Conservation (phyloP, 139 green algal species). For the Coelastrella sp. region DNA sequence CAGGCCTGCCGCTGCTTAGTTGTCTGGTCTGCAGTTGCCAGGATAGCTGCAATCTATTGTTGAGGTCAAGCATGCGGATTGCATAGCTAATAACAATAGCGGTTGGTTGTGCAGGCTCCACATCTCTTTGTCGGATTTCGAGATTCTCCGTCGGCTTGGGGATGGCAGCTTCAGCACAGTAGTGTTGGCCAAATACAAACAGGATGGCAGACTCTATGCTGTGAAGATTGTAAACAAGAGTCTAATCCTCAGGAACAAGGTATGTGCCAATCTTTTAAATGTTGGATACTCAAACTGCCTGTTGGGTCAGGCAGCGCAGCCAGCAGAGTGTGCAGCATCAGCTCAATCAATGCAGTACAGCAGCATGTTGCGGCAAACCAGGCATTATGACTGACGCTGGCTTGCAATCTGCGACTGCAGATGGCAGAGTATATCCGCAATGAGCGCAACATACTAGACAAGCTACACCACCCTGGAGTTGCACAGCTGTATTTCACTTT, state of each 20-base stretch:
- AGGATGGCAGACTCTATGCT: slow-evolving; percentile 63
- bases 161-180: slow-evolving; percentile 83
- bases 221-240: slow-evolving; percentile 83
- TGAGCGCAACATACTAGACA: slow-evolving; percentile 74
- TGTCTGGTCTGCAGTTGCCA: background rate
- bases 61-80: background rate
- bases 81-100: background rate
- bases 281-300: no score
- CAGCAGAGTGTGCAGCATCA: no score
- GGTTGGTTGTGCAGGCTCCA: slow-evolving; percentile 29
- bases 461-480: slow-evolving; percentile 70
- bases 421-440: slow-evolving; percentile 63
- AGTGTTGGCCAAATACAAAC: slow-evolving; percentile 57
- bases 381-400: background rate
- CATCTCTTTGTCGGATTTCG: slow-evolving; percentile 69
- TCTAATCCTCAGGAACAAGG: slow-evolving; percentile 76
- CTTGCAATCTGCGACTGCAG: slow-evolving; percentile 47
- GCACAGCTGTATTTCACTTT: slow-evolving; percentile 82
- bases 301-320: no score
- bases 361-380: background rate
- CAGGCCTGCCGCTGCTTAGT: background rate
- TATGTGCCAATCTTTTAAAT: background rate
- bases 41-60: background rate
- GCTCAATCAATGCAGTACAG: no score
- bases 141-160: slow-evolving; percentile 73